Base-by-base conservation (phyloP, 1,284 basidiomycete species). In the Apiotrichum sp. region DNA sequence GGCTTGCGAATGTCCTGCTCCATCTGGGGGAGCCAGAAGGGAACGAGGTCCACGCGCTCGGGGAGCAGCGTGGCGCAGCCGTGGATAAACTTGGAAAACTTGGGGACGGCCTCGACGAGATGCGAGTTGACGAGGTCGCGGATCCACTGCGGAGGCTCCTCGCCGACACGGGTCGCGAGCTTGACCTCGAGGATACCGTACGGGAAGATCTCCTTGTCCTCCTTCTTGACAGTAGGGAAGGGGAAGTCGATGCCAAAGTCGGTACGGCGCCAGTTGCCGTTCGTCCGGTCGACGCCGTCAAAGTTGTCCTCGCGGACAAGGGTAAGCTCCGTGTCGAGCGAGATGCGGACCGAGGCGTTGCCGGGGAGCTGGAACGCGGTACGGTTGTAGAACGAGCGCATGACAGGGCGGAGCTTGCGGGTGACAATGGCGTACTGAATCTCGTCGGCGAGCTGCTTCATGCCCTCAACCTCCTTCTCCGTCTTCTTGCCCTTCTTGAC, bases 321-420 rank as follows among this genome's bases (percentile, higher is more conserved):
- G 6, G 89, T 88, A 34, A 98, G 83, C 74, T 98, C 93, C 0
- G 95, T 98, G 74, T 98, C 96, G 61, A 98, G 86, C 35, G 95
- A 98, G 64, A 98, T 98, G 53, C 95, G 91, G 42, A 98, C 95
- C 47, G 92, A 86, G 32, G 96, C 95, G 71, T 98, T 96, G 22
- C 95, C 95, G 8, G 96, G 96, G 31, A 98, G 84, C 77, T 98
- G 95, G 82, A 98, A 98, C 0, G 95, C 95, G 7, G 96, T 98
- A 51, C 95, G 88, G 74, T 98, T 97, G 80, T 98, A 98, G 79
- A 98, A 98, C n/a, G 93, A 92, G 36, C 95, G 84, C 87, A 97
- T 87, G 43, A 97, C 95, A 86, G 92, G 93, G 54, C 80, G 75
- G 32, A 98, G 80, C 64, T 87, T 85, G 73, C 89, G 85, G n/a